phyloP scores from a whole-genome alignment of 2,329 filamentous ascomycete genomes.

The Thelonectria blattea region DNA sequence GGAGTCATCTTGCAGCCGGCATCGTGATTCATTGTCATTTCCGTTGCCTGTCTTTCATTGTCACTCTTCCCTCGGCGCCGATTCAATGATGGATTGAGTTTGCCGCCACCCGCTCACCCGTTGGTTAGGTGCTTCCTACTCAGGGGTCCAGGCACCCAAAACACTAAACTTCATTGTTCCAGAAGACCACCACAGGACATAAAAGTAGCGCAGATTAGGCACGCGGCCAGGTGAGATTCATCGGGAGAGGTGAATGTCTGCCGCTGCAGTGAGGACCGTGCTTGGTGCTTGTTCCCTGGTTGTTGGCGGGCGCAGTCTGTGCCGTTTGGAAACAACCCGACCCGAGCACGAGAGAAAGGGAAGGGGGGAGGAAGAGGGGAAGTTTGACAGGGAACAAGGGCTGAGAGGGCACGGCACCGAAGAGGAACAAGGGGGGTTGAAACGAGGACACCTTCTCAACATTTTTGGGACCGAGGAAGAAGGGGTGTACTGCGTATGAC shows the following conservation, averaged over 20 bases:
- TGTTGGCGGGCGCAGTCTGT: conserved; percentile 9
- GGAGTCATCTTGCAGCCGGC: not conserved
- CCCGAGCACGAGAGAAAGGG: conserved; percentile 8
- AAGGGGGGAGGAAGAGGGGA: not conserved
- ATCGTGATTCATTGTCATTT: not conserved
- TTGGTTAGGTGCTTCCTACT: not conserved
- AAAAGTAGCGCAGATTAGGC: conserved; percentile 8
- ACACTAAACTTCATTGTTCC: conserved; percentile 1
- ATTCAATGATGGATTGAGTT: conserved; percentile 24
- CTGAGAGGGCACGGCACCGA: not conserved
- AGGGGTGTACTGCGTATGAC: not conserved
- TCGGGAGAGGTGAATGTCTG: not conserved
- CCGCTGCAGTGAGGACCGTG: conserved; percentile 10
- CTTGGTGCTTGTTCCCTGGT: conserved; percentile 6
- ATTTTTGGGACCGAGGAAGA: conserved; percentile 5
- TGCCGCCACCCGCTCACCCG: conserved; percentile 28
- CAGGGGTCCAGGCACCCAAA: conserved; percentile 13
- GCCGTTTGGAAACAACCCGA: conserved; percentile 14
- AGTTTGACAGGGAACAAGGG: not conserved
- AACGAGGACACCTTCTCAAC: conserved; percentile 12
- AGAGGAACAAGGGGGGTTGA: conserved; percentile 10
- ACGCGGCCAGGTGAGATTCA: not conserved
- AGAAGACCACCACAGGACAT: not conserved
- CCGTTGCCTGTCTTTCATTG: not conserved
- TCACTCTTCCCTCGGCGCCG: not conserved